phyloP scores from a whole-genome alignment of 495 filamentous ascomycete genomes.

The Hypomontagnella monticulosa region DNA sequence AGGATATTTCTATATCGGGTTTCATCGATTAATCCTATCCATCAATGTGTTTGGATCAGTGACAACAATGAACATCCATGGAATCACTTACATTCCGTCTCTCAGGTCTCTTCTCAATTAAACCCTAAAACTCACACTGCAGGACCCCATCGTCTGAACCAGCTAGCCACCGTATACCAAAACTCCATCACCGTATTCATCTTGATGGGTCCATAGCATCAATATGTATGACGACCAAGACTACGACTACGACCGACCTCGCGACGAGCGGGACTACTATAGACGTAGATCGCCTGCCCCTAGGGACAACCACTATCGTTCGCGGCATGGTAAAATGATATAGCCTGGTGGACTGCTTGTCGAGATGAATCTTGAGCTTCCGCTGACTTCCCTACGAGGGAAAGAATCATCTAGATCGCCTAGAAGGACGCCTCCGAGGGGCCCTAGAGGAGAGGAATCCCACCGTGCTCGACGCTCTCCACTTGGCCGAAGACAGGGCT shows the following conservation, averaged over 20 bases:
- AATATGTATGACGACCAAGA: constrained; percentile 42
- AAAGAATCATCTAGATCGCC: constrained; percentile 51
- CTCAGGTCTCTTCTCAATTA: too few species aligned
- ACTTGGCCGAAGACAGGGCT: constrained; percentile 20
- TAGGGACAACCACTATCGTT: constrained; percentile 47
- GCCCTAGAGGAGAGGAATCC: constrained; percentile 42
- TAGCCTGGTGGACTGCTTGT: constrained; percentile 50
- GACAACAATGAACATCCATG: too few species aligned
- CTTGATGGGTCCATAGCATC: constrained; percentile 8
- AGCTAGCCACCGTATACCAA: neutral
- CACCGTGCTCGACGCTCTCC: constrained; percentile 29
- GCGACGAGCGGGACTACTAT: constrained; percentile 50
- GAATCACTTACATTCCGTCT: too few species aligned
- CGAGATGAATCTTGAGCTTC: constrained; percentile 50
- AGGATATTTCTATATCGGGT: neutral
- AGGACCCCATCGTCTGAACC: neutral
- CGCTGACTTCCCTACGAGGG: constrained; percentile 50
- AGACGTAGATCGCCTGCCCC: constrained; percentile 44
- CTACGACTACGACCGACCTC: constrained; percentile 41
- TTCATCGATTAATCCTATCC: too few species aligned
- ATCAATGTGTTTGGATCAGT: too few species aligned
- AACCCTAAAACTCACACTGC: too few species aligned
- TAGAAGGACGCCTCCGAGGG: constrained; percentile 42
- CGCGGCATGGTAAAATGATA: constrained; percentile 63
- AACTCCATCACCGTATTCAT: neutral